Conservation (phyloP, 2,329 filamentous ascomycete genomes). For the Penicillium sp. region DNA sequence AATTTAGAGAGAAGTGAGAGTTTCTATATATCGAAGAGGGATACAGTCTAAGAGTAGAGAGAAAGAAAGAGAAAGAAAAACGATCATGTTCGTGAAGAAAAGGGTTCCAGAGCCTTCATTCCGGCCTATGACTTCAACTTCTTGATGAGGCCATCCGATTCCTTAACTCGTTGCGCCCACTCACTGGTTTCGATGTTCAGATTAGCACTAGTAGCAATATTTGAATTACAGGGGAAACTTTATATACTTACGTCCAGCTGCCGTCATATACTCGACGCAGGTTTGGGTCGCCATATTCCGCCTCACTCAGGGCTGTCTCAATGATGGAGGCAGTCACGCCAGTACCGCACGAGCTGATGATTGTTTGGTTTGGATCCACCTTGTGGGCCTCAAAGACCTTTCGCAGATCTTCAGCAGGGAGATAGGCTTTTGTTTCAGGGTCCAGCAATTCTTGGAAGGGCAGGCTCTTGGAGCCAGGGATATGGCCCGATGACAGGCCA, state of each 20-base stretch:
- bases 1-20: background rate
- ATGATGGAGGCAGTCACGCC: constrained; percentile 91
- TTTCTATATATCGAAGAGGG: constrained; percentile 1
- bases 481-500: constrained; percentile 84
- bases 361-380: constrained; percentile 73
- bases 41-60: constrained; percentile 3
- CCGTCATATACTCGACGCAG: constrained; percentile 84
- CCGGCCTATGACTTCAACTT: constrained; percentile 25
- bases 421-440: constrained; percentile 74
- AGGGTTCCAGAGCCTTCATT: background rate
- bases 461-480: constrained; percentile 81
- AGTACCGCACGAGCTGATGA: constrained; percentile 86
- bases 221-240: background rate
- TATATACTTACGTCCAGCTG: constrained; percentile 85
- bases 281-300: constrained; percentile 66
- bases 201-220: constrained; percentile 2
- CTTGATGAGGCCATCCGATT: constrained; percentile 48
- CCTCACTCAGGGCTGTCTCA: constrained; percentile 79
- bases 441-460: constrained; percentile 79
- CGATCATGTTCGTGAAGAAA: background rate
- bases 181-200: constrained; percentile 35
- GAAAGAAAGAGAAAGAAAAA: background rate
- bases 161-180: constrained; percentile 51
- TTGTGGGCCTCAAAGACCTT: constrained; percentile 77
- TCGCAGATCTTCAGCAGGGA: constrained; percentile 68